Evolutionary conservation across 805 yeast genomes (phyloP).

Genomic region (Dipodascopsis uninucleata): DNA sequence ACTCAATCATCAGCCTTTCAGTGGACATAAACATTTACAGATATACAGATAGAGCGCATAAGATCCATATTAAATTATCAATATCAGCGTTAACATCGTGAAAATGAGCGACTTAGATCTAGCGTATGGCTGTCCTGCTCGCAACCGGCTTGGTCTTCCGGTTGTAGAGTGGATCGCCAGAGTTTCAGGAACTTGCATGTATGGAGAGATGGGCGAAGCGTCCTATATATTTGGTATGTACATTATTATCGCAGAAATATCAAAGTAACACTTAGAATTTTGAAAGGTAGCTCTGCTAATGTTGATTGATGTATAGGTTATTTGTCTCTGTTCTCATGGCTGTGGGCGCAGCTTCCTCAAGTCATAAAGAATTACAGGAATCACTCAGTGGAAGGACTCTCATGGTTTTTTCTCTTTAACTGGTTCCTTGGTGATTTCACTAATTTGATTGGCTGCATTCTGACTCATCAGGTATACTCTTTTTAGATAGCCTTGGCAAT

Average conservation of each 20-base stretch:
- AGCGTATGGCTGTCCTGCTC: constrained; percentile 10
- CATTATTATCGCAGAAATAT: neutral
- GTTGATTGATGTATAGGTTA: constrained; percentile 10
- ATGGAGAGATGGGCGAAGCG: constrained; percentile 29
- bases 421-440: constrained; percentile 66
- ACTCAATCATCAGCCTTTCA: no score
- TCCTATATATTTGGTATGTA: constrained; percentile 29
- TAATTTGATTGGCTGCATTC: constrained; percentile 62
- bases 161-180: constrained; percentile 31
- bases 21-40: no score
- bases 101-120: no score
- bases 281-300: no score
- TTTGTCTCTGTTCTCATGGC: constrained; percentile 44
- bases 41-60: no score
- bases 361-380: constrained; percentile 54
- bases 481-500: no score
- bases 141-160: constrained; percentile 21
- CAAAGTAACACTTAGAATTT: no score
- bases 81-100: no score
- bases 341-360: constrained; percentile 73
- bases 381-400: constrained; percentile 65
- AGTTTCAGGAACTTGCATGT: constrained; percentile 32
- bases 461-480: constrained; percentile 54
- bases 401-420: constrained; percentile 53
- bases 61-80: no score